Percentiles rank a stretch among this genome's conserved stretches.
Conservation (phyloP, 2,329 filamentous ascomycete species). For the Chrysoporthe puriensis region DNA sequence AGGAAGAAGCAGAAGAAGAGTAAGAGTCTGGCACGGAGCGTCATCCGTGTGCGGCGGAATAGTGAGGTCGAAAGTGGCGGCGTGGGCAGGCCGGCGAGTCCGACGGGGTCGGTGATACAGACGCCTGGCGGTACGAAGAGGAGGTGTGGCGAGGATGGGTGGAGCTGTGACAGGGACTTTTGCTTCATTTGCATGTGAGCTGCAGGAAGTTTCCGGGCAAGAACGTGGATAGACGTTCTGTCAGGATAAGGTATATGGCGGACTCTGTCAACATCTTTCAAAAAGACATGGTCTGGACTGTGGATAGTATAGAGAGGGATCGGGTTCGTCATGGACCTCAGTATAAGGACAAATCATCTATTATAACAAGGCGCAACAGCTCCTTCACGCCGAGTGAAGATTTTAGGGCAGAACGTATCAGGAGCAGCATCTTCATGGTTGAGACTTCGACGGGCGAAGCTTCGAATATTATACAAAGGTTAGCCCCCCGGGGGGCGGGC, state of each 20-base stretch:
- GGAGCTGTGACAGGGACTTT: conserved; percentile 59
- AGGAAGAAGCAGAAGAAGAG: conserved; percentile 4
- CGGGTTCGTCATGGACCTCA: neutral
- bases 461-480: neutral
- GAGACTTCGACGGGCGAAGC: neutral
- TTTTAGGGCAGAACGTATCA: neutral
- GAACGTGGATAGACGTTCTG: too few relatives aligned
- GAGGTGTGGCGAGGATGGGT: conserved; percentile 59
- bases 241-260: too few relatives aligned
- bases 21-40: conserved; percentile 16
- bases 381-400: neutral
- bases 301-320: too few relatives aligned
- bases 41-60: conserved; percentile 13
- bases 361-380: neutral
- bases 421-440: neutral
- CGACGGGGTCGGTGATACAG: conserved; percentile 37
- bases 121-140: conserved; percentile 56
- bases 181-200: conserved; percentile 59
- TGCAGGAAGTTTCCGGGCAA: neutral
- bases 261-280: too few relatives aligned
- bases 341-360: neutral
- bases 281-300: too few relatives aligned
- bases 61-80: neutral
- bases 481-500: neutral
- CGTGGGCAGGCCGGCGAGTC: conserved; percentile 28